A percentile compares a stretch with the other conserved stretches of the same genome.
Conservation (phyloP, 129 eudicot species). For the Lactuca saligna region DNA sequence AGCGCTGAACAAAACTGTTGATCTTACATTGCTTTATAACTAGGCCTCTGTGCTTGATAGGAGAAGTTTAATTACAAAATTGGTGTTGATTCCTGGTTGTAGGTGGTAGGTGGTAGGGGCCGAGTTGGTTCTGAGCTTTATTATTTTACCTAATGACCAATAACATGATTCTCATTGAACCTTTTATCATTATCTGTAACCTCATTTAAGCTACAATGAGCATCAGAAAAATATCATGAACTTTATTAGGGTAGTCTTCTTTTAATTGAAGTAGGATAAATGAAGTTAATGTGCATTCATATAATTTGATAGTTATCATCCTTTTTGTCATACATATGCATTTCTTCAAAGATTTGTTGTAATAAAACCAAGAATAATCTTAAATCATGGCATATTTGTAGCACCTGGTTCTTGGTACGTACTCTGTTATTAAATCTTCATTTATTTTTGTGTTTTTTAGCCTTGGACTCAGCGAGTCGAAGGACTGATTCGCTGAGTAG, state of each 20-base stretch:
- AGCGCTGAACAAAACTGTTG: slow-evolving; percentile 13
- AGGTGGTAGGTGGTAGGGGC: slow-evolving; percentile 24
- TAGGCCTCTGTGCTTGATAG: not conserved
- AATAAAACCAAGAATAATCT: not conserved
- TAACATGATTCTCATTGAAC: slow-evolving; percentile 5
- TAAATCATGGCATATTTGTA: not conserved
- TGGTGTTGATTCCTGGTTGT: slow-evolving; percentile 14
- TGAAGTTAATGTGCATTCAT: slow-evolving; percentile 12
- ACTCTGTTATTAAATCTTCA: too few species aligned
- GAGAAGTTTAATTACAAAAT: slow-evolving; percentile 8
- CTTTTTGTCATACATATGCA: too few species aligned
- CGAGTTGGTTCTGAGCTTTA: slow-evolving; percentile 10
- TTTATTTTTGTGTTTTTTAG: too few species aligned
- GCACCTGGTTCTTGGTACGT: too few species aligned
- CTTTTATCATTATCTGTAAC: slow-evolving; percentile 1
- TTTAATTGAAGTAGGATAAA: not conserved
- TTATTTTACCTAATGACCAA: not conserved
- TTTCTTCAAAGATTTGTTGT: too few species aligned
- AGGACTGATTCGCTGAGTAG: too few species aligned
- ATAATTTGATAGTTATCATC: not conserved
- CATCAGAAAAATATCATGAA: not conserved
- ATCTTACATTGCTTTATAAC: not conserved
- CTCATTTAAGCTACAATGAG: slow-evolving; percentile 11
- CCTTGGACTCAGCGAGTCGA: too few species aligned
- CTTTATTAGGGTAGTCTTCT: not conserved